Conservation (phyloP, 805 yeast genomes). For the Saccharomyces cerevisiae region DNA sequence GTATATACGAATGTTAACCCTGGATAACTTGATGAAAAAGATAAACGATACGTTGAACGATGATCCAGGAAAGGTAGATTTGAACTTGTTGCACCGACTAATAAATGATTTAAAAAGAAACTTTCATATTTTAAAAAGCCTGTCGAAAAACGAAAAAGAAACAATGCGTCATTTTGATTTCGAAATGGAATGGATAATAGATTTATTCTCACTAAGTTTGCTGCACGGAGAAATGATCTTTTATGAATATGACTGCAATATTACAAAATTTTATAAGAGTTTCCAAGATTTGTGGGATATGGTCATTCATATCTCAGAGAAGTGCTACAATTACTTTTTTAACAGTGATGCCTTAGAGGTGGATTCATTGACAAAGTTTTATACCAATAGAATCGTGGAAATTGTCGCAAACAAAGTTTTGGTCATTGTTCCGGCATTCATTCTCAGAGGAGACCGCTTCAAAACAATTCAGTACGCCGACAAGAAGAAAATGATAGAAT, state of each 20-base stretch:
- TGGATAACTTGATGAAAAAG: conserved; percentile 14
- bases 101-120: conserved; percentile 7
- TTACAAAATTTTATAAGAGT: conserved; percentile 9
- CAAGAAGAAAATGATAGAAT: conserved; percentile 12
- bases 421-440: conserved; percentile 21
- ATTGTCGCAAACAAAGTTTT: conserved; percentile 18
- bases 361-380: conserved; percentile 18
- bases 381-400: conserved; percentile 24
- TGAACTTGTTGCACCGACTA: conserved; percentile 4
- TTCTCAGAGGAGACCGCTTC: conserved; percentile 19
- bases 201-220: conserved; percentile 15
- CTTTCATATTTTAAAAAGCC: conserved; percentile 4
- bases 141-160: conserved; percentile 2
- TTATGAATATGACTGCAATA: conserved; percentile 13
- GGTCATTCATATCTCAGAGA: conserved; percentile 12
- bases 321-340: conserved; percentile 17
- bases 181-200: conserved; percentile 19
- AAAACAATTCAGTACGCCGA: conserved; percentile 5
- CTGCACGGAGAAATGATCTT: conserved; percentile 19
- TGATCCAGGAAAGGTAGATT: conserved; percentile 15
- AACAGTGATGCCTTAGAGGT: conserved; percentile 4
- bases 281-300: conserved; percentile 19
- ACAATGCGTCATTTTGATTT: conserved; percentile 7
- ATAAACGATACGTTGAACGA: conserved; percentile 19
- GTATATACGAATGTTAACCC: conserved; percentile 13